Conservation (phyloP, 2,329 filamentous ascomycete species). For the Dryadomyces sulphureus region DNA sequence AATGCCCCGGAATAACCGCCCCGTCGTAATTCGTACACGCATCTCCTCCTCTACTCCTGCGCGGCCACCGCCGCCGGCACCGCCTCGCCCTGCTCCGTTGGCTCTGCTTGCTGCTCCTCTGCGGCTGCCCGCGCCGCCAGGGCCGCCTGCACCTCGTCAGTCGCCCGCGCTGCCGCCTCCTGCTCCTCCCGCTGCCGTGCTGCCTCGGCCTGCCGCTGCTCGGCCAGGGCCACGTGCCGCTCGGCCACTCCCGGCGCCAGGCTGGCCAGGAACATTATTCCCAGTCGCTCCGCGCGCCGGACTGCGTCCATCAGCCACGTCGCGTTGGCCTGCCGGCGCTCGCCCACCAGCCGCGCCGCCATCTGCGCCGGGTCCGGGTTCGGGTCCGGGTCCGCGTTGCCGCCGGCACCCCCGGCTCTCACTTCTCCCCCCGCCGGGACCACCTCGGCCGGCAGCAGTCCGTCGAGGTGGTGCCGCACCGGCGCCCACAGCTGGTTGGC, state of each 20-base stretch:
- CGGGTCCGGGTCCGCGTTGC: neutral
- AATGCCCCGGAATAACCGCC: too few species aligned
- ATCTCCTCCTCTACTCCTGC: too few species aligned
- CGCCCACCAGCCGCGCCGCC: constrained; percentile 38
- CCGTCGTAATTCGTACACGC: too few species aligned
- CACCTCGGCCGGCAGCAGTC: constrained; percentile 33
- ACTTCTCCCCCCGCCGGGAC: constrained; percentile 14
- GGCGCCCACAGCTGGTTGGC: constrained; percentile 41
- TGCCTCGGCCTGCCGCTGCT: constrained; percentile 19
- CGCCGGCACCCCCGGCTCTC: neutral
- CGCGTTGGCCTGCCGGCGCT: constrained; percentile 27
- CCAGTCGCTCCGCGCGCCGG: constrained; percentile 41
- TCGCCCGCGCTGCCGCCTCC: constrained; percentile 26
- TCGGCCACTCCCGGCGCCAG: constrained; percentile 52
- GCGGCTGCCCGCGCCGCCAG: constrained; percentile 19
- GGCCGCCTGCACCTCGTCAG: constrained; percentile 22
- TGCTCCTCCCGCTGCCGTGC: constrained; percentile 22
- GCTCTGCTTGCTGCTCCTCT: constrained; percentile 16
- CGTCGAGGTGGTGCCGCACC: constrained; percentile 42
- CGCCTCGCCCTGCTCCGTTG: constrained; percentile 11
- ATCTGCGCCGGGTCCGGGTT: constrained; percentile 32
- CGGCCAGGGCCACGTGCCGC: constrained; percentile 44
- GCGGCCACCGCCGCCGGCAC: constrained; percentile 8
- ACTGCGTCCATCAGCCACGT: constrained; percentile 35
- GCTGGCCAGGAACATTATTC: constrained; percentile 49